Percentiles rank a stretch among this genome's conserved stretches.
Evolutionary conservation across 345 rosid genomes (phyloP).

Genomic region (Ceriops decandra): DNA sequence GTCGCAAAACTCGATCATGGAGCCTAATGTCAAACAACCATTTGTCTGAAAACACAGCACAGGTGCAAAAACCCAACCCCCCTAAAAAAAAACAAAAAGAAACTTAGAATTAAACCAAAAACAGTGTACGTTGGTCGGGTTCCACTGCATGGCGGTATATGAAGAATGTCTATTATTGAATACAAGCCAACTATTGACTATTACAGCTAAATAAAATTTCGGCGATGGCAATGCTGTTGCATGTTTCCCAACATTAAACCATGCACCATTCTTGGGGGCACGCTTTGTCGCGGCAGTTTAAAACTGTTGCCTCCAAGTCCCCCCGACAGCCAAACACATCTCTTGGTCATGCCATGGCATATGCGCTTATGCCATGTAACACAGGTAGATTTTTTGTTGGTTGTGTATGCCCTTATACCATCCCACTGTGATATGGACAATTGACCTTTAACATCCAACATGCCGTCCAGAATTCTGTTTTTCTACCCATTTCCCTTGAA

Average conservation of each 20-base stretch:
- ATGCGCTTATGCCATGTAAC: background rate
- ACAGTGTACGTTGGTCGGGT: too few relatives aligned
- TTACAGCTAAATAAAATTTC: background rate
- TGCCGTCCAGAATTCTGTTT: background rate
- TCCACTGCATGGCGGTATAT: background rate
- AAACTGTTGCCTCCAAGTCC: too few relatives aligned
- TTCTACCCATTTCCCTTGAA: background rate
- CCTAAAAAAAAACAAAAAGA: too few relatives aligned
- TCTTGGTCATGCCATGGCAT: background rate
- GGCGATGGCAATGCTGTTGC: background rate
- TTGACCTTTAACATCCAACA: background rate
- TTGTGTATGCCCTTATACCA: background rate
- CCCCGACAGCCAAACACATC: background rate
- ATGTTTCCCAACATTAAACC: background rate
- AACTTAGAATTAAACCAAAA: too few relatives aligned
- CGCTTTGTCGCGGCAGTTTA: too few relatives aligned
- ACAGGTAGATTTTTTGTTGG: background rate
- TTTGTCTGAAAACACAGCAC: too few relatives aligned
- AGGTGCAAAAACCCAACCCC: too few relatives aligned
- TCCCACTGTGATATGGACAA: background rate
- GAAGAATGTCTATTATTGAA: slow-evolving; percentile 1
- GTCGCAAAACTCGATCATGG: too few relatives aligned
- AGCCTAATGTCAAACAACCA: too few relatives aligned
- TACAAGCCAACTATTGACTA: background rate
- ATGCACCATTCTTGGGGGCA: background rate